A percentile compares a stretch with the other conserved stretches of the same genome.
Conservation (phyloP, 106 monocot genomes). For the Acorus calamus region DNA sequence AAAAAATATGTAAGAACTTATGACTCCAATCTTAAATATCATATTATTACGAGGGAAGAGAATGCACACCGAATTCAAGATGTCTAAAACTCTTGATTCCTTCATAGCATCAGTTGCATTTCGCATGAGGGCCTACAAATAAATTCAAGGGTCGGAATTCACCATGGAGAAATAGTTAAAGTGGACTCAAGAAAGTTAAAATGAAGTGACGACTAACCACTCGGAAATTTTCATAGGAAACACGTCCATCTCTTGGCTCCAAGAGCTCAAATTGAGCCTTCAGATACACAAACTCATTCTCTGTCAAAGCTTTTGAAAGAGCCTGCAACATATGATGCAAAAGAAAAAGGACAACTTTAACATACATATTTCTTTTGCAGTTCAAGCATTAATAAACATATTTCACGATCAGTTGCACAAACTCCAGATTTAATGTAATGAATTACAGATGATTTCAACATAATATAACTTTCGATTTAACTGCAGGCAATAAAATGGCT, state of each 20-base stretch:
- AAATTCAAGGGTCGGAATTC: not conserved
- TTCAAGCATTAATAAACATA: too few relatives aligned
- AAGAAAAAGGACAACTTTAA: too few relatives aligned
- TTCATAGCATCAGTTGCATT: constrained; percentile 89
- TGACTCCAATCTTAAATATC: too few relatives aligned
- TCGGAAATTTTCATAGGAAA: constrained; percentile 79
- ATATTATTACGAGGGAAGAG: not conserved
- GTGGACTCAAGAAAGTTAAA: not conserved
- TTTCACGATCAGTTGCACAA: too few relatives aligned
- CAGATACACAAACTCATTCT: constrained; percentile 72
- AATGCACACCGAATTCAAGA: constrained; percentile 54
- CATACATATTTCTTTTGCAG: too few relatives aligned
- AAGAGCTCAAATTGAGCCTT: constrained; percentile 67
- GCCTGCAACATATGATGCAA: constrained; percentile 37
- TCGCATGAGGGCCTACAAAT: constrained; percentile 58
- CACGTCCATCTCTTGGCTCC: constrained; percentile 69
- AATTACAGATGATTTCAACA: too few relatives aligned
- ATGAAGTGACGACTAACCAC: constrained; percentile 31
- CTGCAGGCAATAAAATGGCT: too few relatives aligned
- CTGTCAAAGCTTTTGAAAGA: constrained; percentile 77
- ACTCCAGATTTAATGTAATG: too few relatives aligned
- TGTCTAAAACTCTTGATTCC: constrained; percentile 77
- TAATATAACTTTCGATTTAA: too few relatives aligned
- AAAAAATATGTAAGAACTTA: too few relatives aligned
- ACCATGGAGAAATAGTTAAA: not conserved